Evolutionary conservation across 2,329 filamentous ascomycete species (phyloP), one percentile per base, ranked within the genome.

Genomic region (Dothiorella sarmentorum): DNA sequence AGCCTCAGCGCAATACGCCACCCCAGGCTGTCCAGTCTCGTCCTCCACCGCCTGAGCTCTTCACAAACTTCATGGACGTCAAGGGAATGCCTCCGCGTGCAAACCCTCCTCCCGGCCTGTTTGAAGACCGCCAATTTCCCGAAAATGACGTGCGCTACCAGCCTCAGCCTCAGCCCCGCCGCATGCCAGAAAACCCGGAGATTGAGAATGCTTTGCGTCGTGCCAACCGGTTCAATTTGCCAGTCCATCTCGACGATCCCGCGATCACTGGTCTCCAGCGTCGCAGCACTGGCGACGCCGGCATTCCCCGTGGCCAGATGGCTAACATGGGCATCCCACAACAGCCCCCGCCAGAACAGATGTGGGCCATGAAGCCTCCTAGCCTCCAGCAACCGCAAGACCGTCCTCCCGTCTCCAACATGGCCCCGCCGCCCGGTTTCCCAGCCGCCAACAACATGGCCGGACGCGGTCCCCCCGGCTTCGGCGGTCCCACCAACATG

Each of bases 241-340:
- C 67, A 5, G 66, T 66, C 11, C 56, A 63, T 40, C 61, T 59
- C 24, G 72, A 74, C 4, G 70, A 73, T 55, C 64, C 70, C 3
- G 61, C 67, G 4, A 63, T 73, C 43, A 62, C 63, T 18, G 62
- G 64, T 42, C 65, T 73, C 11, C 70, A 72, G 64, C 72, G 72
- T 42, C 71, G 70, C 58, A 73, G 68, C 56, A 73, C 70, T 4
- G 65, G 61, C 24, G 69, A 67, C 18, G 69, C 69, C 11, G 51
- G 49, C 15, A 40, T 47, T 7, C 67, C 71, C 29, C 71, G 71
- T 10, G 31, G n/a, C 20, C 71, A 71, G 51, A 65, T 72, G 63
- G 71, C 68, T 24, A 74, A 74, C 58, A 74, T 74, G 72, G 72
- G 72, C 22, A 74, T 74, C 24, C 72, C 72, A n/a, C 73, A 72